Conservation (phyloP, 73 alveolate species). For the Tetrahymena thermophila region DNA sequence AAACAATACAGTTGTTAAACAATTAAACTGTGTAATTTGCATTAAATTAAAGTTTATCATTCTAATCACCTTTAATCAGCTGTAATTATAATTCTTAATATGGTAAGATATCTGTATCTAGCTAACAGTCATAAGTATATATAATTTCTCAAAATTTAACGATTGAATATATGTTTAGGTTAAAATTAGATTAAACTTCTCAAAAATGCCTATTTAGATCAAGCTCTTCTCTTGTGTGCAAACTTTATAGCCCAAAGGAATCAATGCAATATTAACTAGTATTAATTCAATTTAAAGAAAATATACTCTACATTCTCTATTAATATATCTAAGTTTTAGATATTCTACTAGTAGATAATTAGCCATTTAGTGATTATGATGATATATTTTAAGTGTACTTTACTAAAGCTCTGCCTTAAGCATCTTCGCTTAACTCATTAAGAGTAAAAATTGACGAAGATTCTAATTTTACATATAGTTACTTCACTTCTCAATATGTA, state of each 20-base stretch:
- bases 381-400: neutral
- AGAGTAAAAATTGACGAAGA: neutral
- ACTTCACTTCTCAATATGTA: neutral
- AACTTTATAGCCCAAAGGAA: neutral
- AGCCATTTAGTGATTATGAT: neutral
- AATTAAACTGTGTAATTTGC: neutral
- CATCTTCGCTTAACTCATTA: neutral
- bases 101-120: neutral
- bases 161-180: neutral
- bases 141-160: neutral
- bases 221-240: neutral
- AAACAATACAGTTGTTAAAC: neutral
- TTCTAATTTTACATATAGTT: neutral
- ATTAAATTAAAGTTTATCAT: neutral
- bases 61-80: neutral
- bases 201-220: neutral
- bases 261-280: neutral
- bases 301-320: neutral
- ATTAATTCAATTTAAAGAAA: neutral
- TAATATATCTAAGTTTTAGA: neutral
- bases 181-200: neutral
- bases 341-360: neutral
- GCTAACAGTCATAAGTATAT: neutral
- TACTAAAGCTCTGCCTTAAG: neutral
- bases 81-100: neutral